Conservation (phyloP, 2,329 filamentous ascomycete species). For the Hirsutella thompsonii region DNA sequence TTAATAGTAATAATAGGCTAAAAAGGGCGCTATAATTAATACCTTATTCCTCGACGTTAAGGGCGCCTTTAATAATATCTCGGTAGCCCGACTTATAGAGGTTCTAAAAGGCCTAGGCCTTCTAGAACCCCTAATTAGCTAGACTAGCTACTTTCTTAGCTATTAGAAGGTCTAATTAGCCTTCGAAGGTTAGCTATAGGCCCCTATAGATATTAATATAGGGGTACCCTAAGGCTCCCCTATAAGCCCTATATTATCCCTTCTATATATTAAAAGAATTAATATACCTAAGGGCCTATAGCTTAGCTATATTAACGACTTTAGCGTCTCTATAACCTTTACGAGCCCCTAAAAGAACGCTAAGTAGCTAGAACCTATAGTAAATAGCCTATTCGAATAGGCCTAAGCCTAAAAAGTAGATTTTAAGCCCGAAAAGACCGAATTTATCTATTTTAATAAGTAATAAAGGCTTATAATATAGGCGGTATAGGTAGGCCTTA, state of each 20-base stretch:
- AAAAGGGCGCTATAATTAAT: background rate
- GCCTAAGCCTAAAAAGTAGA: background rate
- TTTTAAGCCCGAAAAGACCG: background rate
- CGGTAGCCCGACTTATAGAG: background rate
- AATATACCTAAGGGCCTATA: background rate
- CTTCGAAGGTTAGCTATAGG: background rate
- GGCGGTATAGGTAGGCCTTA: background rate
- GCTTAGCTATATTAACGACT: too few species aligned
- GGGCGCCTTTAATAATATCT: background rate
- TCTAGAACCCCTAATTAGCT: background rate
- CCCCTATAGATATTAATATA: background rate
- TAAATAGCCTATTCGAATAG: background rate
- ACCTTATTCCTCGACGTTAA: background rate
- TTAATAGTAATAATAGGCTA: background rate
- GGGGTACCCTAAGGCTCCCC: background rate
- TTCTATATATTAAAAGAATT: background rate
- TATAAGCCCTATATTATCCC: background rate
- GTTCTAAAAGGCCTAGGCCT: background rate
- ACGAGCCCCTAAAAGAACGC: background rate
- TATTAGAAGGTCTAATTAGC: background rate
- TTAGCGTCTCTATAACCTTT: background rate
- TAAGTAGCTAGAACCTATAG: background rate
- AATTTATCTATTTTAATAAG: background rate
- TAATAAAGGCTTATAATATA: background rate
- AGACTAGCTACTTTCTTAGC: background rate